phyloP scores from a whole-genome alignment of 1,284 basidiomycete species.

The Boletus chippewaensis region DNA sequence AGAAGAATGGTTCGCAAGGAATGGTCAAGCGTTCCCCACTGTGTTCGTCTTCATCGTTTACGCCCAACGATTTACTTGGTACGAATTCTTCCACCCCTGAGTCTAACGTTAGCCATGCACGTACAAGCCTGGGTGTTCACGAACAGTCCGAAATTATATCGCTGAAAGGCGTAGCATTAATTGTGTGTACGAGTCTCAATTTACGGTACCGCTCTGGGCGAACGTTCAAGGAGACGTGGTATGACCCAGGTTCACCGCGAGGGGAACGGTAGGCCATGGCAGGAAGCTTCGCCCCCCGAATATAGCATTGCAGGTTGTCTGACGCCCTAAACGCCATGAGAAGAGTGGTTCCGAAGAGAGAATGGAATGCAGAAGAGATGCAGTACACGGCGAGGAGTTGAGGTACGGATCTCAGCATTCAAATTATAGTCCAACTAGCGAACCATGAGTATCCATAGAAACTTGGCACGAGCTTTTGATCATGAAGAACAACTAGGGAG shows the following conservation, averaged over 20 bases:
- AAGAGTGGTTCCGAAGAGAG: background rate
- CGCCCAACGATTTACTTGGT: constrained; percentile 32
- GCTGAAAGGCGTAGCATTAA: constrained; percentile 30
- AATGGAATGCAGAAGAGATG: background rate
- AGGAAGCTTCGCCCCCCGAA: constrained; percentile 45
- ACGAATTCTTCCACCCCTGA: constrained; percentile 37
- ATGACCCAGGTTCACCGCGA: constrained; percentile 39
- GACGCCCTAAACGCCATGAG: constrained; percentile 31
- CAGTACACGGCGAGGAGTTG: background rate
- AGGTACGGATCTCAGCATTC: background rate
- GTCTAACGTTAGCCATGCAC: constrained; percentile 6
- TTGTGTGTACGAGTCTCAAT: constrained; percentile 40
- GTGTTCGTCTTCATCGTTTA: constrained; percentile 35
- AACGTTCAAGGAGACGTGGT: constrained; percentile 39
- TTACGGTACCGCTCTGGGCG: constrained; percentile 43
- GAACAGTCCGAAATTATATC: constrained; percentile 35
- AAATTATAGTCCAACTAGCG: background rate
- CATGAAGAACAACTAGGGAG: background rate
- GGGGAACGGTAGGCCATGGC: constrained; percentile 35
- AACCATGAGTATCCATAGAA: constrained; percentile 19
- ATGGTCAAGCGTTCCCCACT: constrained; percentile 41
- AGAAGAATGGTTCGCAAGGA: constrained; percentile 37
- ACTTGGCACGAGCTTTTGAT: constrained; percentile 8
- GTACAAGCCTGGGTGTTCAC: constrained; percentile 11
- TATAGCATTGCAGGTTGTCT: constrained; percentile 45